Percentiles rank a stretch among this genome's conserved stretches.
Conservation (phyloP, 179 eudicot genomes). For the Pouteria campechiana region DNA sequence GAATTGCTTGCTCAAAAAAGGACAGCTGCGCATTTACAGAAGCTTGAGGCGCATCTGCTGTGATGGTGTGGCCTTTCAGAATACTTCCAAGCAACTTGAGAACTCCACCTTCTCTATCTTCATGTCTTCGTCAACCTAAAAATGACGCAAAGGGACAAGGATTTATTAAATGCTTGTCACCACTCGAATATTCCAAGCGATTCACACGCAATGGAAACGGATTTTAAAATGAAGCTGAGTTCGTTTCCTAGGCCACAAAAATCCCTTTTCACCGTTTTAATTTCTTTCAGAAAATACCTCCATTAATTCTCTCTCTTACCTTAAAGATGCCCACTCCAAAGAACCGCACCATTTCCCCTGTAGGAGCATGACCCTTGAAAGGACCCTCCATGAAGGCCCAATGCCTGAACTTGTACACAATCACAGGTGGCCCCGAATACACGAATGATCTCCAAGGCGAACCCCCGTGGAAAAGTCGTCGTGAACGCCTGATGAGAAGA, state of each 20-base stretch:
- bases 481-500: slow-evolving; percentile 33
- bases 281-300: no score
- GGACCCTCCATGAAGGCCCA: slow-evolving; percentile 88
- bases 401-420: slow-evolving; percentile 66
- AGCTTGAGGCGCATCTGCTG: not conserved
- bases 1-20: slow-evolving; percentile 27
- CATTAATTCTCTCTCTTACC: no score
- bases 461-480: slow-evolving; percentile 52
- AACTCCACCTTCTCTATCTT: slow-evolving; percentile 46
- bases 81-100: slow-evolving; percentile 47
- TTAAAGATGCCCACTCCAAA: slow-evolving; percentile 42
- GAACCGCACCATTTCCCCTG: slow-evolving; percentile 49
- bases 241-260: not conserved
- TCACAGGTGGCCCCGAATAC: slow-evolving; percentile 59
- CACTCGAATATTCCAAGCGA: no score
- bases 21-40: slow-evolving; percentile 26
- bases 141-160: no score
- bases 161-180: no score
- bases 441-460: slow-evolving; percentile 61
- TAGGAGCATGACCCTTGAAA: slow-evolving; percentile 57
- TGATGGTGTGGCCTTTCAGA: slow-evolving; percentile 38
- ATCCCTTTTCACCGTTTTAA: no score
- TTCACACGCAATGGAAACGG: not conserved
- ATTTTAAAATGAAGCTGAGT: not conserved
- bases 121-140: slow-evolving; percentile 48